Evolutionary conservation across 2,329 filamentous ascomycete genomes (phyloP).

Genomic region (Fusarium brachygibbosum): DNA sequence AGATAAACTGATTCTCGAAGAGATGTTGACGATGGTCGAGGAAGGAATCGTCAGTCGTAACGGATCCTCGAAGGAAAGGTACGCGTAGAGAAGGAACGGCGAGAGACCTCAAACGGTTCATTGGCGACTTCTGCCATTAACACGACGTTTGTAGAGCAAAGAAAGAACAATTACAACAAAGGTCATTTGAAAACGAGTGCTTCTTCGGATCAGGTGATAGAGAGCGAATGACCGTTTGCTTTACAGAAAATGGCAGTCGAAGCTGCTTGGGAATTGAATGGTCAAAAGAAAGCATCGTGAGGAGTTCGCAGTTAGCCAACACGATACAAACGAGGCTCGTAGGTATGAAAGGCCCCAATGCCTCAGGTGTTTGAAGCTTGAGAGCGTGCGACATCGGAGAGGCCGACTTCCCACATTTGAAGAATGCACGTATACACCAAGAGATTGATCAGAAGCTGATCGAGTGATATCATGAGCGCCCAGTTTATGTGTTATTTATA

Average conservation of each 20-base stretch:
- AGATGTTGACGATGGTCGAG: not conserved
- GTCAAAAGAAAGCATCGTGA: not conserved
- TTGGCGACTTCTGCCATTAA: not conserved
- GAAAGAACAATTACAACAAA: not conserved
- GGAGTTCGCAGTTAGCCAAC: not conserved
- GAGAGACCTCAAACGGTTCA: slow-evolving; percentile 11
- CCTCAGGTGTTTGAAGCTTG: not conserved
- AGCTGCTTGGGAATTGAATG: not conserved
- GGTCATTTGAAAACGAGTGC: not conserved
- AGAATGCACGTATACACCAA: not conserved
- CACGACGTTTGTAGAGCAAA: not conserved
- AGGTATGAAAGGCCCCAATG: not conserved
- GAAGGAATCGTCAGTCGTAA: slow-evolving; percentile 1
- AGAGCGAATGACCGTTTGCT: slow-evolving; percentile 18
- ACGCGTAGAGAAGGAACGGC: slow-evolving; percentile 13
- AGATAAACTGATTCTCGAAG: not conserved
- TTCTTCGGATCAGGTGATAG: not conserved
- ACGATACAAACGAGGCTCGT: not conserved
- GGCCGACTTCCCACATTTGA: not conserved
- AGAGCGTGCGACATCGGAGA: slow-evolving; percentile 8
- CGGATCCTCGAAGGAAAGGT: not conserved
- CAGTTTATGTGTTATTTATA: slow-evolving; percentile 17
- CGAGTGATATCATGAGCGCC: not conserved
- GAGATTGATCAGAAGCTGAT: not conserved
- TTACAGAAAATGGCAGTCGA: not conserved